Percentiles rank a stretch among this genome's conserved stretches.
These are phyloP conservation scores for Nicotiana undulata DNA, from an alignment of 257 asterid genomes.

Conservation along the genomic window DNA sequence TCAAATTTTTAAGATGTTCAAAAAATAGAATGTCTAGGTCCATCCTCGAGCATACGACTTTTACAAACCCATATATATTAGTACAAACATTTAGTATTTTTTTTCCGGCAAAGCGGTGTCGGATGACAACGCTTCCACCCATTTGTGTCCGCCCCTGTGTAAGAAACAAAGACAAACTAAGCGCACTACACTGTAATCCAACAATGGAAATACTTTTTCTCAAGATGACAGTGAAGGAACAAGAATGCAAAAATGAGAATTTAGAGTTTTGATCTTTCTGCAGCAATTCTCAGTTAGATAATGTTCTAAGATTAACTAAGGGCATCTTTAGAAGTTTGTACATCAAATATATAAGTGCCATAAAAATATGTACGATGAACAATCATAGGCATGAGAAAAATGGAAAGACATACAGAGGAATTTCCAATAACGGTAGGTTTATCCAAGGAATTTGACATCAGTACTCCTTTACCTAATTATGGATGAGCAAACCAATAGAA, in stretches of 20 bases:
- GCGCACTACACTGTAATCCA: background rate
- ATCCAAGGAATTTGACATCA: background rate
- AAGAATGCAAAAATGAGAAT: background rate
- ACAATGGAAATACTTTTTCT: background rate
- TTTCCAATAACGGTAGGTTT: background rate
- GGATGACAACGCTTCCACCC: too few species aligned
- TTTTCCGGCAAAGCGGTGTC: too few species aligned
- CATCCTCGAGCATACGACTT: too few species aligned
- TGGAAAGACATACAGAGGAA: background rate
- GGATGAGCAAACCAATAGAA: background rate
- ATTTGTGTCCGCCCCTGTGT: too few species aligned
- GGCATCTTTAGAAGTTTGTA: background rate
- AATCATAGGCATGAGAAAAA: background rate
- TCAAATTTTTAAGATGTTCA: too few species aligned
- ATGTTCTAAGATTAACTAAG: background rate
- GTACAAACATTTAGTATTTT: too few species aligned
- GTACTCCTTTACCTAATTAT: background rate
- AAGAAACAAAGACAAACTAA: background rate
- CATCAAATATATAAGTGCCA: background rate
- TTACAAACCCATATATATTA: too few species aligned
- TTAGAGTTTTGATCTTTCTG: background rate
- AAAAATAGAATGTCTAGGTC: too few species aligned
- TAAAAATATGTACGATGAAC: background rate
- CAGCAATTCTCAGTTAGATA: background rate
- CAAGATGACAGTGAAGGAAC: background rate